Evolutionary conservation across 805 yeast genomes (phyloP).

Genomic region (Cyberlindnera lachancei): DNA sequence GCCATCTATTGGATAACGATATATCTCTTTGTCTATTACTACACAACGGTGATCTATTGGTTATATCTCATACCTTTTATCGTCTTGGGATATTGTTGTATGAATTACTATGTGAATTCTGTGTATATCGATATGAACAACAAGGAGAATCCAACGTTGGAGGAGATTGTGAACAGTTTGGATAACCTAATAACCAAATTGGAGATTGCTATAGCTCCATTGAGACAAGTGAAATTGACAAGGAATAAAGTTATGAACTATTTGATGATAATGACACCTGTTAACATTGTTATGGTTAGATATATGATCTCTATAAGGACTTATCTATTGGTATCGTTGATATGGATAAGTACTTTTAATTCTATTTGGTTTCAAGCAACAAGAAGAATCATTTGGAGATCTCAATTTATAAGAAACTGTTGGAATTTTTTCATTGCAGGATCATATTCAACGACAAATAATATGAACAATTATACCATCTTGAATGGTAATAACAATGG

Average conservation of each 20-base stretch:
- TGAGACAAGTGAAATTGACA: slow-evolving; percentile 20
- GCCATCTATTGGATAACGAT: slow-evolving; percentile 31
- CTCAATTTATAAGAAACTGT: slow-evolving; percentile 31
- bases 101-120: slow-evolving; percentile 37
- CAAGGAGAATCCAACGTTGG: slow-evolving; percentile 40
- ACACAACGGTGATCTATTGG: slow-evolving; percentile 25
- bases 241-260: slow-evolving; percentile 26
- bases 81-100: slow-evolving; percentile 27
- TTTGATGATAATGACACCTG: slow-evolving; percentile 31
- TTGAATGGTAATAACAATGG: slow-evolving; percentile 35
- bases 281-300: slow-evolving; percentile 28
- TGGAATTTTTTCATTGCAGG: slow-evolving; percentile 34
- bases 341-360: slow-evolving; percentile 34
- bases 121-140: slow-evolving; percentile 30
- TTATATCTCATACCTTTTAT: slow-evolving; percentile 28
- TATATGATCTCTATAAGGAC: slow-evolving; percentile 29
- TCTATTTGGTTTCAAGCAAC: slow-evolving; percentile 39
- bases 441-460: slow-evolving; percentile 4
- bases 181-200: slow-evolving; percentile 37
- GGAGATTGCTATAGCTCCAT: slow-evolving; percentile 24
- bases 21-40: slow-evolving; percentile 32
- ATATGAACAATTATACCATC: slow-evolving; percentile 26
- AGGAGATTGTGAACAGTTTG: slow-evolving; percentile 36
- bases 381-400: slow-evolving; percentile 39
- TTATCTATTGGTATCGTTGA: slow-evolving; percentile 28